Evolutionary conservation across 257 asterid genomes (phyloP).

Genomic region (Primulina eburnea): DNA sequence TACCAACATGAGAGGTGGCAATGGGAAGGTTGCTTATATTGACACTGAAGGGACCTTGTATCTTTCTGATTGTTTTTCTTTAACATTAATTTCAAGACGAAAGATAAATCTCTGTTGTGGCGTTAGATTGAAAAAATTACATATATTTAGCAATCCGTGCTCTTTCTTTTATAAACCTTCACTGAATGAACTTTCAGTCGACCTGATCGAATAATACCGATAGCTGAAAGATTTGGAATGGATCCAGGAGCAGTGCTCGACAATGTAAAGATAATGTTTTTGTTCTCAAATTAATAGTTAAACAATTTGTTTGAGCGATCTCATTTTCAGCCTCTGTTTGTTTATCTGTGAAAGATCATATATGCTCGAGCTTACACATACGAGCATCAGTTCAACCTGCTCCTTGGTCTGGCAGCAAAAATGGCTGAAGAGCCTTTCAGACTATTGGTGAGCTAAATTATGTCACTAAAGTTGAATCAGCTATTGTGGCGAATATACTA

Average conservation of each 20-base stretch:
- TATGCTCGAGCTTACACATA: conserved; percentile 99
- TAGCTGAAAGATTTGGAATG: conserved; percentile 36
- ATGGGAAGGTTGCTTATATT: conserved; percentile 96
- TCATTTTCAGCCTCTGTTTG: conserved; percentile 8
- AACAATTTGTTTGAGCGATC: conserved; percentile 5
- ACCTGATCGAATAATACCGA: conserved; percentile 35
- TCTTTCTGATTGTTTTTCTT: neutral
- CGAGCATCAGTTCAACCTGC: conserved; percentile 96
- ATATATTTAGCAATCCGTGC: conserved; percentile 32
- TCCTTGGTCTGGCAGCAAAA: conserved; percentile 95
- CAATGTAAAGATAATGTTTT: neutral
- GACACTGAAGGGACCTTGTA: conserved; percentile 1
- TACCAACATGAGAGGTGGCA: conserved; percentile 86
- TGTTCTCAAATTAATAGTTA: neutral
- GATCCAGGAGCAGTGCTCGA: conserved; percentile 47
- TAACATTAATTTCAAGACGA: neutral
- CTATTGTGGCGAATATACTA: conserved; percentile 1
- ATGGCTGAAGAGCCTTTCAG: conserved; percentile 99
- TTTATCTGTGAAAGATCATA: conserved; percentile 53
- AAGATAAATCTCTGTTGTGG: neutral
- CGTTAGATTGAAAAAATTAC: no score
- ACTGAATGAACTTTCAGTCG: neutral
- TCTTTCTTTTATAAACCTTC: neutral
- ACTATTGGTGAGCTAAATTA: conserved; percentile 65
- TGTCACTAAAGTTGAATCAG: conserved; percentile 13